Conservation (phyloP, 495 filamentous ascomycete species). For the Parachaetomium inaequale region DNA sequence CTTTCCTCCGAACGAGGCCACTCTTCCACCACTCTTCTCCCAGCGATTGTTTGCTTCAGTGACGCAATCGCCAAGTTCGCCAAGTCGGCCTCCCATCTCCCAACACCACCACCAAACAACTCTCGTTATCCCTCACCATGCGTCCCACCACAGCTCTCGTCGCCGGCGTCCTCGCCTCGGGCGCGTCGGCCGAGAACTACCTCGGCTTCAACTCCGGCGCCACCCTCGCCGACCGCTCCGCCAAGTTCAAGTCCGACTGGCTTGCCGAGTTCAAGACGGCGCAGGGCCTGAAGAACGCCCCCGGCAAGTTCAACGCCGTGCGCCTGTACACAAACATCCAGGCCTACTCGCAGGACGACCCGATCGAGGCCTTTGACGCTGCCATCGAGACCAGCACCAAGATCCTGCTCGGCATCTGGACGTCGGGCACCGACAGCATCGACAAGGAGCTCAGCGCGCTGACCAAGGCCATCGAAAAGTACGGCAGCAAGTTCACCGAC, state of each 20-base stretch:
- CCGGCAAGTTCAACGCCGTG: conserved; percentile 47
- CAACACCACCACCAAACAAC: background rate
- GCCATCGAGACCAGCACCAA: conserved; percentile 48
- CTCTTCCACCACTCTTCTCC: background rate
- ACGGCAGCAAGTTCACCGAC: conserved; percentile 42
- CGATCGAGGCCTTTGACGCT: conserved; percentile 51
- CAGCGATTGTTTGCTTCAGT: background rate
- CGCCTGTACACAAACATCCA: conserved; percentile 53
- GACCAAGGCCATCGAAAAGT: conserved; percentile 40
- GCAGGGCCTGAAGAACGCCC: conserved; percentile 39
- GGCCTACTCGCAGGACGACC: conserved; percentile 47
- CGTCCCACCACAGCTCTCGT: conserved; percentile 27
- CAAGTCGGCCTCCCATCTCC: conserved; percentile 8
- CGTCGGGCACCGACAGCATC: conserved; percentile 47
- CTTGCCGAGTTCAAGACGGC: conserved; percentile 45
- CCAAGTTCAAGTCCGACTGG: conserved; percentile 50
- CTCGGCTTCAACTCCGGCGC: conserved; percentile 51
- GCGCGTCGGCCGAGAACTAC: conserved; percentile 37
- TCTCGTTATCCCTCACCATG: conserved; percentile 22
- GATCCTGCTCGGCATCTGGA: conserved; percentile 53
- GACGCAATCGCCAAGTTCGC: conserved; percentile 23
- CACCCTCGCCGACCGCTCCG: conserved; percentile 41
- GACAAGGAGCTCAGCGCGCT: conserved; percentile 48
- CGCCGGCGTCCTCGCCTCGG: conserved; percentile 32
- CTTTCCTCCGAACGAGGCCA: background rate